Conservation (phyloP, 176 grass and related monocot genomes). For the Aegilops longissima region DNA sequence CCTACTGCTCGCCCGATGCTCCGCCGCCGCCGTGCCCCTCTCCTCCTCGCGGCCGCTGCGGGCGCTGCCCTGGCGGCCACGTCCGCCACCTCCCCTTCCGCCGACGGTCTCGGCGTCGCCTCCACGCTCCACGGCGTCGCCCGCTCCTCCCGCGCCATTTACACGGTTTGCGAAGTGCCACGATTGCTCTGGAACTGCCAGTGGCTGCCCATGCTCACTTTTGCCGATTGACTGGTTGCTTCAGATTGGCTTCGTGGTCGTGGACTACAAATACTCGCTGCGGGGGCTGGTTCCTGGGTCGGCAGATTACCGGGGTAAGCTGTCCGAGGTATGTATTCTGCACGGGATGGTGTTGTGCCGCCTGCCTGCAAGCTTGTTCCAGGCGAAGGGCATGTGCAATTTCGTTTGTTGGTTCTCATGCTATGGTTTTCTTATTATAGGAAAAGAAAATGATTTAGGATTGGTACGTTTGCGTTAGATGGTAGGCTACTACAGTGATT, state of each 20-base stretch:
- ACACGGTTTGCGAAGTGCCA: slow-evolving; percentile 42
- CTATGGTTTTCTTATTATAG: background rate
- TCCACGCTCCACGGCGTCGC: slow-evolving; percentile 53
- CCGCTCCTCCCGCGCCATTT: slow-evolving; percentile 78
- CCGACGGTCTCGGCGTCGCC: slow-evolving; percentile 20
- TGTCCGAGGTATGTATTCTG: slow-evolving; percentile 59
- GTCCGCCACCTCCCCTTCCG: slow-evolving; percentile 11
- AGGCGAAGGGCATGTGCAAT: background rate
- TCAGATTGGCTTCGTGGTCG: slow-evolving; percentile 73
- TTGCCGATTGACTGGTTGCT: background rate
- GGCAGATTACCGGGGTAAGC: slow-evolving; percentile 58
- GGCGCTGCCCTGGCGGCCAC: slow-evolving; percentile 23
- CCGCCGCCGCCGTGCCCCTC: slow-evolving; percentile 21
- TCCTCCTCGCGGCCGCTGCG: slow-evolving; percentile 42
- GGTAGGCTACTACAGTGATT: too few species aligned
- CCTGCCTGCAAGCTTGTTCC: slow-evolving; percentile 1
- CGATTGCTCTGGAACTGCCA: background rate
- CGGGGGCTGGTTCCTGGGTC: slow-evolving; percentile 43
- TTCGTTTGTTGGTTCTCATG: background rate
- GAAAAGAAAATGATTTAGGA: background rate
- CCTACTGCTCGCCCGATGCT: slow-evolving; percentile 23
- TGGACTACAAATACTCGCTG: slow-evolving; percentile 85
- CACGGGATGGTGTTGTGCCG: background rate
- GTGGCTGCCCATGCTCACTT: background rate
- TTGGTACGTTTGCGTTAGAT: background rate